Evolutionary conservation across 2,329 filamentous ascomycete species (phyloP).

Genomic region (Alternaria gaisen): DNA sequence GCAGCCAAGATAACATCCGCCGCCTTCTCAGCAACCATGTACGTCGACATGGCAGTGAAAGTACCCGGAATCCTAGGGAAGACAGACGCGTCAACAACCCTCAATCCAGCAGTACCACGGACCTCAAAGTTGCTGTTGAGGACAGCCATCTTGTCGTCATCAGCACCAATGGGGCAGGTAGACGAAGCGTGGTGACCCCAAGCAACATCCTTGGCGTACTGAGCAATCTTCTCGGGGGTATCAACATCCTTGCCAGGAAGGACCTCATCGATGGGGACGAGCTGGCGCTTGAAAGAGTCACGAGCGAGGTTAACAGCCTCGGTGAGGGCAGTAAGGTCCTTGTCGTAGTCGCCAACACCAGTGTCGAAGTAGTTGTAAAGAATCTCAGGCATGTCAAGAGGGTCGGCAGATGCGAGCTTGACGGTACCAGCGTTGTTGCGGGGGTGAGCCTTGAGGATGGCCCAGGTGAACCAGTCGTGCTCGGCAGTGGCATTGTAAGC

Average conservation of each 20-base stretch:
- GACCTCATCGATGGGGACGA: conserved; percentile 54
- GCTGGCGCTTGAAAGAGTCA: conserved; percentile 44
- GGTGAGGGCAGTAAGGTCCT: conserved; percentile 62
- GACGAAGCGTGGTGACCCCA: conserved; percentile 66
- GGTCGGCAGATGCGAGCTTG: conserved; percentile 67
- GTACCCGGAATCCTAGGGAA: conserved; percentile 58
- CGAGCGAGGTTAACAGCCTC: conserved; percentile 64
- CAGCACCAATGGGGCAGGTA: conserved; percentile 65
- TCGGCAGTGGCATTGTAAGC: conserved; percentile 60
- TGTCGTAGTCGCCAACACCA: conserved; percentile 68
- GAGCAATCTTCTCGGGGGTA: conserved; percentile 41
- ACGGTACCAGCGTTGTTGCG: conserved; percentile 70
- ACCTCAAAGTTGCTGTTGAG: conserved; percentile 63
- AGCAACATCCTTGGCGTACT: conserved; percentile 42
- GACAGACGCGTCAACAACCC: conserved; percentile 55
- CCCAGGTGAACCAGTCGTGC: conserved; percentile 62
- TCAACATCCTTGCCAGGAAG: conserved; percentile 59
- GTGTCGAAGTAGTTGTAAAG: conserved; percentile 53
- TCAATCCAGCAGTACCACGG: conserved; percentile 60
- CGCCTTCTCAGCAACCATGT: conserved; percentile 69
- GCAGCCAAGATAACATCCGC: conserved; percentile 62
- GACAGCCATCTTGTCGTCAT: conserved; percentile 61
- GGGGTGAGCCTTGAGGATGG: conserved; percentile 69
- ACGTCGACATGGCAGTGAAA: conserved; percentile 62
- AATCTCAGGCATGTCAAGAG: conserved; percentile 70